Evolutionary conservation across 1,284 basidiomycete genomes (phyloP), one percentile per base, ranked within the genome.

Genomic region (Ustilago esculenta): DNA sequence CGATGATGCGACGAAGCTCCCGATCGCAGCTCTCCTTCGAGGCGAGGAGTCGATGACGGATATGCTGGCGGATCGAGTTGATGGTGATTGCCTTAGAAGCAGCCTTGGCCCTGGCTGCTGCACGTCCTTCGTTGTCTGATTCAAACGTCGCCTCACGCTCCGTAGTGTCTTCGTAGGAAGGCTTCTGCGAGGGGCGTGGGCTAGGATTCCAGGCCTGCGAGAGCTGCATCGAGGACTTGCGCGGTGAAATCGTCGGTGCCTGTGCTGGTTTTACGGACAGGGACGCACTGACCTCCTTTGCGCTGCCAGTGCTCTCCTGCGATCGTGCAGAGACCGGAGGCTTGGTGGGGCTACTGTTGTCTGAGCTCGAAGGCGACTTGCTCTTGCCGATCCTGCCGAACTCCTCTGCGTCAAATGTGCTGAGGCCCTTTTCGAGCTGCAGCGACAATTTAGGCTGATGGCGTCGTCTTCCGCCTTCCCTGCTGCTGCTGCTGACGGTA

Each of bases 11-110:
- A 79, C 90, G 89, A 11, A 98, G 87, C 79, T 96, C 93, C 84
- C 91, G 91, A 86, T 98, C 94, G 85, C 95, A 98, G 72, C 92
- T 90, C 51, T 90, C 89, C 85, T 98, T 98, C 57, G 95, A 94
- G 1, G 90, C 90, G 82, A 90, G 91, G 82, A 98, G 88, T 52
- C 95, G 90, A 74, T 93, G 88, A 42, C 91, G 92, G 76, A 98
- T 92, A 84, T 98, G 94, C 58, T 92, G 88, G 53, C 92, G 87
- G 63, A 98, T 94, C 76, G 94, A 95, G 39, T 75, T 53, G 57
- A 80, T 80, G 17, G 79, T 77, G 33, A 76, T 77, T 7, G 77
- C 75, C 39, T 73, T 77, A 29, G 69, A 61, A 0, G 58, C 53
- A 11, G 52, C 45, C 37, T 42, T 53, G 33, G 53, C 57, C 40